Conservation (phyloP, 1,284 basidiomycete species). For the Cronartium quercuum region DNA sequence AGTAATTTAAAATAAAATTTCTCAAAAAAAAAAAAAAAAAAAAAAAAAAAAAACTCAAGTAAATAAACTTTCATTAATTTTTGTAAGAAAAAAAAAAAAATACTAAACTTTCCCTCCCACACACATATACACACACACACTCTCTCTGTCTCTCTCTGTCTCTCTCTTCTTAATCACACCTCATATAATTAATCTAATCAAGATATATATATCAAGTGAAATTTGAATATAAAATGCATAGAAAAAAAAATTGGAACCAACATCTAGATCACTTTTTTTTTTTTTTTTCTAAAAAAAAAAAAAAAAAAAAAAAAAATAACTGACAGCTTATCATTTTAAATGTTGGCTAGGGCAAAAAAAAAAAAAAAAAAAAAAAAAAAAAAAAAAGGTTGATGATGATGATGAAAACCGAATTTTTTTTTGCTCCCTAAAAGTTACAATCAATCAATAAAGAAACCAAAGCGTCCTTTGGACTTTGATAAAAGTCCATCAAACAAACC, state of each 20-base stretch:
- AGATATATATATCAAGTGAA: too few species aligned
- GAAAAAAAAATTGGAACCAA: background rate
- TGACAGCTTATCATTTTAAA: background rate
- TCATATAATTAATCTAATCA: too few species aligned
- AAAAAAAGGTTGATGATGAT: background rate
- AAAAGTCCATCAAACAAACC: constrained; percentile 36
- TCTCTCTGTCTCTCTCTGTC: too few species aligned
- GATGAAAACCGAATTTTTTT: background rate
- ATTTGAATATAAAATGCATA: too few species aligned
- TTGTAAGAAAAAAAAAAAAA: background rate
- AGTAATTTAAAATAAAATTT: background rate
- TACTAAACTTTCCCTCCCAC: too few species aligned
- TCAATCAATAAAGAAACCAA: constrained; percentile 31
- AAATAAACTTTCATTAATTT: background rate
- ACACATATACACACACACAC: too few species aligned
- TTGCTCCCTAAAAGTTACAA: constrained; percentile 24
- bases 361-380: background rate
- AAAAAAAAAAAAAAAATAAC: background rate
- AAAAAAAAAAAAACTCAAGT: background rate
- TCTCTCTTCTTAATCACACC: too few species aligned
- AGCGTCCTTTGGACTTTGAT: constrained; percentile 29
- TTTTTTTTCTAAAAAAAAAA: too few species aligned
- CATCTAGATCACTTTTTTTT: background rate
- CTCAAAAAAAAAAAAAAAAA: background rate
- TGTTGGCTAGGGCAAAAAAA: background rate